Percentiles rank a stretch among this genome's conserved stretches.
Evolutionary conservation across 306 rosid species (phyloP).

Genomic region (Sophora flavescens): DNA sequence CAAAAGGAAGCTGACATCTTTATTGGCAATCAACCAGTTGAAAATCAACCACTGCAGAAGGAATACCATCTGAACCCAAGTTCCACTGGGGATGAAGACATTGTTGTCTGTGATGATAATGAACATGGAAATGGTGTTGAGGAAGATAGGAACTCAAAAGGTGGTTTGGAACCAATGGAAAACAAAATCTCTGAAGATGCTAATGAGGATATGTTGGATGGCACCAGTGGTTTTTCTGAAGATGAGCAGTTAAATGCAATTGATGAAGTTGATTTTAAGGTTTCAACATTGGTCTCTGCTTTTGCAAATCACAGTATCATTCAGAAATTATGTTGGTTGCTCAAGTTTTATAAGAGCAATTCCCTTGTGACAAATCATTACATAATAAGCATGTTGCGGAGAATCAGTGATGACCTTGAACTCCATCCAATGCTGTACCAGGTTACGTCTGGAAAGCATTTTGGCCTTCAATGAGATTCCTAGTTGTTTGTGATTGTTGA

Average conservation of each 20-base stretch:
- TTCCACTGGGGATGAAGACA: slow-evolving; percentile 52
- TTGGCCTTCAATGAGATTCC: slow-evolving; percentile 36
- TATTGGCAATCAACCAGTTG: slow-evolving; percentile 50
- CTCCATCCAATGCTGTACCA: slow-evolving; percentile 95
- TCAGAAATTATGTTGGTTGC: slow-evolving; percentile 92
- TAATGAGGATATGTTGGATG: slow-evolving; percentile 57
- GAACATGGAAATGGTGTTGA: slow-evolving; percentile 41
- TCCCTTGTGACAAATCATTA: slow-evolving; percentile 75
- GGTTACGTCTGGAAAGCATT: slow-evolving; percentile 58
- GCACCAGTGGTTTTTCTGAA: slow-evolving; percentile 66
- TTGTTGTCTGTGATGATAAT: slow-evolving; percentile 38
- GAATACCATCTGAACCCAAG: slow-evolving; percentile 45
- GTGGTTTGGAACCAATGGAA: slow-evolving; percentile 46
- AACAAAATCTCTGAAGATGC: slow-evolving; percentile 49
- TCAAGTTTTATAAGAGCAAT: slow-evolving; percentile 93
- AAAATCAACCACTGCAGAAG: slow-evolving; percentile 48
- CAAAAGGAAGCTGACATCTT: slow-evolving; percentile 59
- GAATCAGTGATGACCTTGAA: slow-evolving; percentile 82
- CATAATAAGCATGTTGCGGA: slow-evolving; percentile 74
- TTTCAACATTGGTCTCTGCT: slow-evolving; percentile 77
- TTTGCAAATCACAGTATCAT: slow-evolving; percentile 76
- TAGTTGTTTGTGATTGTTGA: slow-evolving; percentile 37
- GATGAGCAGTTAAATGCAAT: slow-evolving; percentile 71
- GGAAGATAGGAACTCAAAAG: slow-evolving; percentile 47
- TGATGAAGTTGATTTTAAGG: slow-evolving; percentile 87